Evolutionary conservation across 2,329 filamentous ascomycete species (phyloP).

Genomic region (Penicillium capsulatum): DNA sequence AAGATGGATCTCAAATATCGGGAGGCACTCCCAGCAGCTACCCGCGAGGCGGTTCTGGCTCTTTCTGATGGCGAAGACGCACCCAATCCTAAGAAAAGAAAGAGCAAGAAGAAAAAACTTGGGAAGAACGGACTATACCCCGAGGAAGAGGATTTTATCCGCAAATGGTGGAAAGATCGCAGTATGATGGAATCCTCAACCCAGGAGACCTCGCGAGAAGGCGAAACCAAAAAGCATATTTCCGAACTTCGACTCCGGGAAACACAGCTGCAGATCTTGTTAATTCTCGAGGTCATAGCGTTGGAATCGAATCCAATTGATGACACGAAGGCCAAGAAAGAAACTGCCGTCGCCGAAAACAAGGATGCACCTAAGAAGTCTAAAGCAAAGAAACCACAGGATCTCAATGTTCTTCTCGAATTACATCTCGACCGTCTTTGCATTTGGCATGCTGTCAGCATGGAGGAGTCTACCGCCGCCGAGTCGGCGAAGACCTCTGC

Average conservation of each 20-base stretch:
- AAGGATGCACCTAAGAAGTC: constrained; percentile 21
- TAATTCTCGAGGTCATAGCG: constrained; percentile 47
- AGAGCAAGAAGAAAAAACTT: constrained; percentile 41
- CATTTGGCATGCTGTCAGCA: constrained; percentile 49
- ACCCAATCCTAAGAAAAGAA: constrained; percentile 25
- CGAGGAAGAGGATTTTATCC: constrained; percentile 42
- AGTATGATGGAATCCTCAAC: constrained; percentile 20
- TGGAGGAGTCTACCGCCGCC: constrained; percentile 33
- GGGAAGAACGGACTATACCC: constrained; percentile 48
- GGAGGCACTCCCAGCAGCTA: constrained; percentile 40
- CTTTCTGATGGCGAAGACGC: constrained; percentile 36
- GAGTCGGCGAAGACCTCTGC: constrained; percentile 26
- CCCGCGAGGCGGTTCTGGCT: constrained; percentile 36
- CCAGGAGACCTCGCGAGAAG: constrained; percentile 31
- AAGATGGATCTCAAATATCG: constrained; percentile 48
- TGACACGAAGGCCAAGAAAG: constrained; percentile 15
- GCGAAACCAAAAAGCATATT: constrained; percentile 39
- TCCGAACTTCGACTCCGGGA: constrained; percentile 46
- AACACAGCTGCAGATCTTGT: constrained; percentile 48
- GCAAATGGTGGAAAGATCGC: constrained; percentile 46
- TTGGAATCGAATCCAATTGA: constrained; percentile 32
- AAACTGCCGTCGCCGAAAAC: constrained; percentile 13
- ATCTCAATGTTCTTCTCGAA: constrained; percentile 44
- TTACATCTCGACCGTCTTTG: constrained; percentile 47
- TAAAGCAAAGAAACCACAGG: constrained; percentile 39